Conservation (phyloP, 2,329 filamentous ascomycete species). For the Phyllosticta citrichinensis region DNA sequence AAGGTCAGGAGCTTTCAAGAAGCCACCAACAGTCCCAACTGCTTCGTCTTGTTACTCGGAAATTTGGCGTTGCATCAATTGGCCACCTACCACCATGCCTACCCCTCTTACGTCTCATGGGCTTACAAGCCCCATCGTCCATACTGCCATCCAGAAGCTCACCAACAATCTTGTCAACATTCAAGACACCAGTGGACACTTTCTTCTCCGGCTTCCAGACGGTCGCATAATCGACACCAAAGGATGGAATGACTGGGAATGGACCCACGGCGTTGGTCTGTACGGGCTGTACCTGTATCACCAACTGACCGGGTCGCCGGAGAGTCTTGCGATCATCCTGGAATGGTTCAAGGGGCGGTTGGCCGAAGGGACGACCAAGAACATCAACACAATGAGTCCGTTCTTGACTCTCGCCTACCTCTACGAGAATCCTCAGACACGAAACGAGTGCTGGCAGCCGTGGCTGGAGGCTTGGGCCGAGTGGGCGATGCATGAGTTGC, state of each 20-base stretch:
- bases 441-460: conserved; percentile 57
- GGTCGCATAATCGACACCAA: conserved; percentile 75
- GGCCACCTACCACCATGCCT: conserved; percentile 26
- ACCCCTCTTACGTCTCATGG: conserved; percentile 33
- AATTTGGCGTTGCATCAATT: not conserved
- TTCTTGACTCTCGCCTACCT: conserved; percentile 67
- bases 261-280: conserved; percentile 70
- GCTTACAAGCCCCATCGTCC: conserved; percentile 35
- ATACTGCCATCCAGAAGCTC: conserved; percentile 51
- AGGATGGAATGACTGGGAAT: conserved; percentile 76
- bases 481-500: conserved; percentile 70
- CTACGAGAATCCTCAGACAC: conserved; percentile 56
- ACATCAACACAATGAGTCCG: conserved; percentile 76
- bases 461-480: conserved; percentile 77
- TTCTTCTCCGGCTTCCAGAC: conserved; percentile 59
- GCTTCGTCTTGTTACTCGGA: not conserved
- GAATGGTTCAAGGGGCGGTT: conserved; percentile 64
- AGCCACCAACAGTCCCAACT: not conserved
- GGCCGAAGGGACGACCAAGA: conserved; percentile 65
- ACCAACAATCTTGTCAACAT: conserved; percentile 70
- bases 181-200: conserved; percentile 63
- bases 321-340: conserved; percentile 56
- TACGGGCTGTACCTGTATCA: conserved; percentile 80
- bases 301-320: conserved; percentile 53
- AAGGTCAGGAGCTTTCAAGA: not conserved